Evolutionary conservation across 2,329 filamentous ascomycete genomes (phyloP).

Genomic region (Penicillium sp.): DNA sequence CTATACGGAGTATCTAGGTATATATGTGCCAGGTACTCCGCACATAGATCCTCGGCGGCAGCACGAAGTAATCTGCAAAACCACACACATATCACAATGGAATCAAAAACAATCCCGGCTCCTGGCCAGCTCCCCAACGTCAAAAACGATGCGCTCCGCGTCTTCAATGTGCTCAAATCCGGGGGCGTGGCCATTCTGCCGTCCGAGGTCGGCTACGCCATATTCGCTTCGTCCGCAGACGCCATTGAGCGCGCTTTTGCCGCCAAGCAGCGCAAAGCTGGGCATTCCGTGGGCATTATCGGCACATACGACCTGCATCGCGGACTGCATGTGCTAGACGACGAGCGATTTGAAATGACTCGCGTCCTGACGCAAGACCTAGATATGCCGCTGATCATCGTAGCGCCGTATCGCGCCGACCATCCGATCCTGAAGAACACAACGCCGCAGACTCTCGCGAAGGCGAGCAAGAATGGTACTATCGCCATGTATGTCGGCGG

Average conservation of each 20-base stretch:
- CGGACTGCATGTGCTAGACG: conserved; percentile 20
- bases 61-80: too few species aligned
- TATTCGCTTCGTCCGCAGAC: conserved; percentile 18
- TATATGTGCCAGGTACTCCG: too few species aligned
- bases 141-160: conserved; percentile 18
- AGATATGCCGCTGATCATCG: conserved; percentile 23
- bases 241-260: conserved; percentile 21
- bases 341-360: conserved; percentile 18
- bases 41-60: too few species aligned
- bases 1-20: too few species aligned
- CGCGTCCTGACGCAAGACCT: conserved; percentile 21
- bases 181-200: conserved; percentile 28
- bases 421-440: conserved; percentile 24
- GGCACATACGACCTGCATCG: conserved; percentile 24
- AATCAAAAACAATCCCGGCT: background rate
- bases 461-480: conserved; percentile 19
- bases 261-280: conserved; percentile 20
- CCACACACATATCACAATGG: too few species aligned
- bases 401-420: conserved; percentile 17
- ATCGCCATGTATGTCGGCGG: conserved; percentile 27
- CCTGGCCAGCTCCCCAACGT: conserved; percentile 8
- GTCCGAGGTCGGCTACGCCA: conserved; percentile 24
- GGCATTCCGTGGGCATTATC: conserved; percentile 27
- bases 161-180: conserved; percentile 19
- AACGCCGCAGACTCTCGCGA: conserved; percentile 15